Base-by-base conservation (phyloP, 2,329 filamentous ascomycete species). In the Diaporthe velutina region DNA sequence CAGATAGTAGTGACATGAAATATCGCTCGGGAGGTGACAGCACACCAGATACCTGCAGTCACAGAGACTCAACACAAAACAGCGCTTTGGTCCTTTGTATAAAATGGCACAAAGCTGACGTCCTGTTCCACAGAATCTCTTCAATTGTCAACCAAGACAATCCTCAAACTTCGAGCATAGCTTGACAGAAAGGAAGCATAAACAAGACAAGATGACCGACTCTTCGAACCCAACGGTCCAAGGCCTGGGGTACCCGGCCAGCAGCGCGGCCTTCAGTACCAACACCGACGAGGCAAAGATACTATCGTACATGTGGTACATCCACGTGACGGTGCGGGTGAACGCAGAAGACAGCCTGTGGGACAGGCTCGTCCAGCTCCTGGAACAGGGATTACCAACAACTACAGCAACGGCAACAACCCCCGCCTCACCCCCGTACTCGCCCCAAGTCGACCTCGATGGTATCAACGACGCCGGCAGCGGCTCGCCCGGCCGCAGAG, bases 301-400 rank as follows among this genome's bases (percentile, higher is more conserved):
- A 22, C 55, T 38, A 33, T 64, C 72, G 38, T 76, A 76, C 30
- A 74, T 76, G 72, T 76, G 74, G 74, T 72, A 76, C 30, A 60
- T 76, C 42, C 74, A 76, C 68, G 67, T 76, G 5, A 55, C 68
- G 12, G 54, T 76, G 25, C 55, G 19, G 13, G 72, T 76, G 50
- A 76, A 74, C 68, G 61, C 67, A 17, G 67, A 68, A 35, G 72
- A 68, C 33, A 60, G 74, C 5, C 54, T 76, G 52, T 54, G 74
- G 33, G 50, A 64, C 12, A 71, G 68, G 15, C 64, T 72, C 68
- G 67, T 57, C 9, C 38, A 38, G 17, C 12, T 67, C 2, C 58
- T 75, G 15, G 48, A 35, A 17, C 45, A 38, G 13, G 64, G 3
- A 55, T 42, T 19, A 15, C 22, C 15, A 22, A 9, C 25, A 19